Evolutionary conservation across 2,329 filamentous ascomycete genomes (phyloP).

Genomic region (Aspergillus aculeatus): DNA sequence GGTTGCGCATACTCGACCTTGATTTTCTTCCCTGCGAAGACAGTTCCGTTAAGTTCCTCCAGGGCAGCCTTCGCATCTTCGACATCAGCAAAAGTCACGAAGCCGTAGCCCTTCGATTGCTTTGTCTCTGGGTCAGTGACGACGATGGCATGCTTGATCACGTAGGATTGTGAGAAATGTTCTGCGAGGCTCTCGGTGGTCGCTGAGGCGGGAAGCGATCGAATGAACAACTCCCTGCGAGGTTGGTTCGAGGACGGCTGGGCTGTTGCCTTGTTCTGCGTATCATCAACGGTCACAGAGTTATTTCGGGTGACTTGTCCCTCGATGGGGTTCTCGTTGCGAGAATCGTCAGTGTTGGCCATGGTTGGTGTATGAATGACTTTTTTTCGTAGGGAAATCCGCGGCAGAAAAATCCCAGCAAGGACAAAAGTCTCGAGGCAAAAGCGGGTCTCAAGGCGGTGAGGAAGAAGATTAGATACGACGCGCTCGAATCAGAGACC

Average conservation of each 20-base stretch:
- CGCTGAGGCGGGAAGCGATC: slow-evolving; percentile 73
- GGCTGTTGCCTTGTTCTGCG: slow-evolving; percentile 20
- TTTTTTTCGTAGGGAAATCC: slow-evolving; percentile 31
- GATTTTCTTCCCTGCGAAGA: slow-evolving; percentile 77
- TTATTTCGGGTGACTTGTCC: slow-evolving; percentile 15
- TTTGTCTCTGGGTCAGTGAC: slow-evolving; percentile 84
- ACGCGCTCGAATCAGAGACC: not conserved
- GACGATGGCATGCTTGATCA: slow-evolving; percentile 93
- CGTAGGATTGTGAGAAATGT: slow-evolving; percentile 90
- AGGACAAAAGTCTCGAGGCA: slow-evolving; percentile 10
- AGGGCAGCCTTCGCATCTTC: slow-evolving; percentile 84
- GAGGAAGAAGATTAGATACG: slow-evolving; percentile 5
- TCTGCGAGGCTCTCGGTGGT: slow-evolving; percentile 82
- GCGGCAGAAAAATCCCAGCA: slow-evolving; percentile 35
- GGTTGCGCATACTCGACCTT: slow-evolving; percentile 85
- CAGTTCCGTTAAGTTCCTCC: slow-evolving; percentile 74
- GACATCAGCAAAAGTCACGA: slow-evolving; percentile 92
- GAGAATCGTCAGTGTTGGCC: slow-evolving; percentile 24
- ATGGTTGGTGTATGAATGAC: slow-evolving; percentile 9
- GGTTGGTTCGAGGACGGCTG: slow-evolving; percentile 31
- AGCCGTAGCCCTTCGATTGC: slow-evolving; percentile 86
- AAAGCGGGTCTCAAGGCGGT: slow-evolving; percentile 26
- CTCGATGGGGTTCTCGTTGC: slow-evolving; percentile 37
- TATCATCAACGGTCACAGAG: slow-evolving; percentile 20
- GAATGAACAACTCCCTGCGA: slow-evolving; percentile 79